Evolutionary conservation across 177 flowering plant species (phyloP).

Genomic region (Vitis hybrid): DNA sequence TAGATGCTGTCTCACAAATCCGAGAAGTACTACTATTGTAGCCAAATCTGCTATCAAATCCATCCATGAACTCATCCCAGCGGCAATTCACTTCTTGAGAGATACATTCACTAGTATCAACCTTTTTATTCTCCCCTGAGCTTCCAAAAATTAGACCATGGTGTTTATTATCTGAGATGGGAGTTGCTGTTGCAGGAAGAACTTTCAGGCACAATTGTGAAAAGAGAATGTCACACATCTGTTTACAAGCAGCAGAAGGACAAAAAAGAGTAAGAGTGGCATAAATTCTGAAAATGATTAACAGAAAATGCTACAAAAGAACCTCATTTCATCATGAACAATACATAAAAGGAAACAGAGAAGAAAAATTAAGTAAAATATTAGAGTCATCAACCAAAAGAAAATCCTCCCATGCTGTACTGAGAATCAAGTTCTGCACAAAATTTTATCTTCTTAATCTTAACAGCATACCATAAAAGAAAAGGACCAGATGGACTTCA

Average conservation of each 20-base stretch:
- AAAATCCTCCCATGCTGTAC: not conserved
- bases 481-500: not conserved
- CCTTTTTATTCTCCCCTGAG: slow-evolving; percentile 33
- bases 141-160: slow-evolving; percentile 25
- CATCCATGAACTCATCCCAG: slow-evolving; percentile 37
- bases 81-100: slow-evolving; percentile 28
- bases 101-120: slow-evolving; percentile 23
- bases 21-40: slow-evolving; percentile 17
- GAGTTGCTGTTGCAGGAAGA: slow-evolving; percentile 34
- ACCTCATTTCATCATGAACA: not conserved
- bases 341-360: not conserved
- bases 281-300: not conserved
- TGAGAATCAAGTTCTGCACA: not conserved
- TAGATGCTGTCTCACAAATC: slow-evolving; percentile 65
- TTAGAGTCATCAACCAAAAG: not conserved
- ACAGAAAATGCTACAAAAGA: not conserved
- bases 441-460: not conserved
- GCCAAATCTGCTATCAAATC: slow-evolving; percentile 28
- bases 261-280: not conserved
- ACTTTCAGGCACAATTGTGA: slow-evolving; percentile 90
- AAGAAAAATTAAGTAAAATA: not conserved
- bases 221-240: slow-evolving; percentile 97
- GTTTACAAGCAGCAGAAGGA: slow-evolving; percentile 26
- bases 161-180: slow-evolving; percentile 37
- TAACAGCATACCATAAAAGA: not conserved